Conservation (phyloP, 2,329 filamentous ascomycete genomes). For the Alternaria triticimaculans region DNA sequence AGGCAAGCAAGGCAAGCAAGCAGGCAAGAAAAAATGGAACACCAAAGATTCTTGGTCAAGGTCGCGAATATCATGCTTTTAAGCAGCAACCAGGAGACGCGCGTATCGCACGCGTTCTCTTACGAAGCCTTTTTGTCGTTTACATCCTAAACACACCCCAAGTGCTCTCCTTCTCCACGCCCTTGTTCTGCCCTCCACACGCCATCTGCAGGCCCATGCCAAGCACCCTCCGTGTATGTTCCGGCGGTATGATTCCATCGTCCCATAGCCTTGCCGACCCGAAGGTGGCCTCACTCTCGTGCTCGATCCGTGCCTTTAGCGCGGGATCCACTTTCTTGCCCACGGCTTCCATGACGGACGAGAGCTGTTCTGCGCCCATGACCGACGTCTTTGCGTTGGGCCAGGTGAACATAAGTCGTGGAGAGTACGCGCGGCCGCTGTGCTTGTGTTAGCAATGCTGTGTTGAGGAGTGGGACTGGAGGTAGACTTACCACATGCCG, state of each 20-base stretch:
- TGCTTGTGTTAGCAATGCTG: neutral
- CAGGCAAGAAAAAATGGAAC: neutral
- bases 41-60: neutral
- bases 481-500: constrained; percentile 79
- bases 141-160: constrained; percentile 54
- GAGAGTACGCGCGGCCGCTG: constrained; percentile 87
- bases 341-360: constrained; percentile 92
- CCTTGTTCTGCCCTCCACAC: constrained; percentile 47
- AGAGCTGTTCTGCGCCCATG: constrained; percentile 94
- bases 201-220: constrained; percentile 58
- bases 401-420: constrained; percentile 94
- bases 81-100: neutral
- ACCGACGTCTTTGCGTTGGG: constrained; percentile 95
- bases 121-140: neutral
- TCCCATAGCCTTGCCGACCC: constrained; percentile 90
- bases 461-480: neutral
- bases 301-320: constrained; percentile 83
- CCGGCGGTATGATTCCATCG: constrained; percentile 59
- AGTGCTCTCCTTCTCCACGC: constrained; percentile 42
- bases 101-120: neutral
- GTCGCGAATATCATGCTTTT: neutral
- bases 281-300: constrained; percentile 87
- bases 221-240: constrained; percentile 57
- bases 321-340: constrained; percentile 82
- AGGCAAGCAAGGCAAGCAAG: neutral